Evolutionary conservation across 306 rosid genomes (phyloP).

Genomic region (Cyamopsis tetragonoloba): DNA sequence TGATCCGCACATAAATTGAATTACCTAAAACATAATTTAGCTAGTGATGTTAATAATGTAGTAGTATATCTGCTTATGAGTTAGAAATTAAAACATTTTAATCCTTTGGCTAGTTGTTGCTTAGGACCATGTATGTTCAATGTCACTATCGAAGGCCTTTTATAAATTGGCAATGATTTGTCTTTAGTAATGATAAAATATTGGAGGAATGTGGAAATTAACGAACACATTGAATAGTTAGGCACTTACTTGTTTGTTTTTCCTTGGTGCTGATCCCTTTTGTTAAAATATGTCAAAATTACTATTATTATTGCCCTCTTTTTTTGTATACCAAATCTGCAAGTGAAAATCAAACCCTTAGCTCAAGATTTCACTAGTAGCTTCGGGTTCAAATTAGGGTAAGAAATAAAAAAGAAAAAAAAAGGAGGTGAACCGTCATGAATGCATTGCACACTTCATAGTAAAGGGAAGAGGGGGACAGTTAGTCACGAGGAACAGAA

Average conservation of each 20-base stretch:
- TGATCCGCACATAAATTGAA: too few relatives aligned
- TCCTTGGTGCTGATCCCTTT: slow-evolving; percentile 19
- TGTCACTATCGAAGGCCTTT: slow-evolving; percentile 52
- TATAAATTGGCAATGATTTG: slow-evolving; percentile 26
- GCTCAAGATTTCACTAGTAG: too few relatives aligned
- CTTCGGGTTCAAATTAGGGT: too few relatives aligned
- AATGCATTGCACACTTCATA: neutral
- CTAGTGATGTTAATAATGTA: slow-evolving; percentile 31
- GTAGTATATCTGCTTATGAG: slow-evolving; percentile 39
- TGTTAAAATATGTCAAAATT: too few relatives aligned
- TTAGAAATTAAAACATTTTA: slow-evolving; percentile 22
- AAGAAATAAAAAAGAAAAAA: neutral
- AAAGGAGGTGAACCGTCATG: neutral
- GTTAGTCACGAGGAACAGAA: slow-evolving; percentile 20
- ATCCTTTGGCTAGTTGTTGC: slow-evolving; percentile 13
- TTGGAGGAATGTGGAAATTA: slow-evolving; percentile 22
- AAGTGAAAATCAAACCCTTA: too few relatives aligned
- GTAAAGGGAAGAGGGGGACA: slow-evolving; percentile 20
- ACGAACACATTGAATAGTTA: slow-evolving; percentile 27
- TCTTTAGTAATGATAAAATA: slow-evolving; percentile 27
- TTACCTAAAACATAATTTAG: too few relatives aligned
- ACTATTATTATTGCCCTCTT: too few relatives aligned
- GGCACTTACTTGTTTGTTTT: slow-evolving; percentile 25
- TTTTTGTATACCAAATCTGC: too few relatives aligned
- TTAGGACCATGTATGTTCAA: slow-evolving; percentile 35